Conservation (phyloP, 768 basidiomycete genomes). For the Boletus reticuloceps region DNA sequence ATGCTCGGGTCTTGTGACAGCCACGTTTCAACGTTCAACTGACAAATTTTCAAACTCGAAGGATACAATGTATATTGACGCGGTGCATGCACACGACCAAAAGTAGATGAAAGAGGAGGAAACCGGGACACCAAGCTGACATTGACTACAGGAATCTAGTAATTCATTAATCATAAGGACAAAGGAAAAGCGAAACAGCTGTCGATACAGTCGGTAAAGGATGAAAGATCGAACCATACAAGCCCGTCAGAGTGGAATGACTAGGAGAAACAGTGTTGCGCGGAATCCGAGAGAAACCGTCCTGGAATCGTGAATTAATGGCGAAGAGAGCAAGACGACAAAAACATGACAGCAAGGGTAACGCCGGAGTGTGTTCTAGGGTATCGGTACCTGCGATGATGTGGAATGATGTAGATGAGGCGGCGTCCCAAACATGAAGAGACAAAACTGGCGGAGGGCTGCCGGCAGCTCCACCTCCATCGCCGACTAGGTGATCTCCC, state of each 20-base stretch:
- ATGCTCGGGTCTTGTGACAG: too few species aligned
- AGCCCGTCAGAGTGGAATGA: constrained; percentile 1
- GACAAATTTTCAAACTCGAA: too few species aligned
- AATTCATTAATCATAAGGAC: constrained; percentile 18
- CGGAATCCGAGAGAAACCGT: constrained; percentile 1
- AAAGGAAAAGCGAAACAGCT: constrained; percentile 10
- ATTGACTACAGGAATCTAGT: constrained; percentile 2
- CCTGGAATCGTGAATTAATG: constrained; percentile 10
- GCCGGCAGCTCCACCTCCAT: constrained; percentile 16
- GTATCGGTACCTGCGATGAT: constrained; percentile 15
- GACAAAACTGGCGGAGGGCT: constrained; percentile 4
- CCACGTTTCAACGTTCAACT: too few species aligned
- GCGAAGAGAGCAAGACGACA: constrained; percentile 17
- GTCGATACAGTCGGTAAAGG: constrained; percentile 27
- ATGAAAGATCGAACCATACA: constrained; percentile 9
- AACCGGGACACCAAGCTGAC: neutral
- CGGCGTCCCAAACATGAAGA: constrained; percentile 7
- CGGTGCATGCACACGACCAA: neutral
- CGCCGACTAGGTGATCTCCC: constrained; percentile 56
- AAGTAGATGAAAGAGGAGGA: neutral
- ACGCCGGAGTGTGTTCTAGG: constrained; percentile 24
- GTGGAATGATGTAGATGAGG: constrained; percentile 9
- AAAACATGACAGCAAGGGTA: constrained; percentile 20
- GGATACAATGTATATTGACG: too few species aligned
- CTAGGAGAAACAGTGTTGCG: constrained; percentile 14